These are phyloP conservation scores for Phycomyces blakesleeanus DNA, from an alignment of 192 early-diverging fungal species.

Conservation along the genomic window DNA sequence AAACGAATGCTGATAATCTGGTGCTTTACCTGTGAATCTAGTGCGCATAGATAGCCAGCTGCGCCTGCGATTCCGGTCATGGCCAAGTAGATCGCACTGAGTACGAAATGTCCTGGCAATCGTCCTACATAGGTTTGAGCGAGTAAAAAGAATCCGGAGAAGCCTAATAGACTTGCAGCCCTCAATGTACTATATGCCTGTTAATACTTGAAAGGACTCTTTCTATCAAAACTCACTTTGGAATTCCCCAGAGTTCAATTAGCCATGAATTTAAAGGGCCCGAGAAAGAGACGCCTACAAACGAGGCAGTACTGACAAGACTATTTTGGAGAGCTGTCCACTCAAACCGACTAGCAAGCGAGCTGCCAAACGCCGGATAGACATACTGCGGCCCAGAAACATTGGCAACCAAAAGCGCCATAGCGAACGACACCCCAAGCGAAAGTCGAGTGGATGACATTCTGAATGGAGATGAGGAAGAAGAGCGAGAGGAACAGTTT, in stretches of 20 bases:
- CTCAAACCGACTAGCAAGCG: conserved; percentile 16
- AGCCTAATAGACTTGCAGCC: conserved; percentile 5
- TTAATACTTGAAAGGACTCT: not conserved
- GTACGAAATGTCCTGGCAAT: conserved; percentile 12
- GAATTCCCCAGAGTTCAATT: conserved; percentile 15
- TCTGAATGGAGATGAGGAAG: conserved; percentile 8
- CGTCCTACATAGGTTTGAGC: conserved; percentile 23
- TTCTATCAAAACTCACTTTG: conserved; percentile 1
- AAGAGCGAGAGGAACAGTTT: not conserved
- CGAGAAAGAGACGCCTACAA: conserved; percentile 29
- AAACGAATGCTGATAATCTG: not conserved
- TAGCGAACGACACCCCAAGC: conserved; percentile 15
- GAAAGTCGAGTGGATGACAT: conserved; percentile 3
- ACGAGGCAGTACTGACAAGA: conserved; percentile 27
- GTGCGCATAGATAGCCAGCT: conserved; percentile 22
- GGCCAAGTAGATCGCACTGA: conserved; percentile 17
- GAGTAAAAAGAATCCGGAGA: conserved; percentile 18
- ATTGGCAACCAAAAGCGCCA: conserved; percentile 25
- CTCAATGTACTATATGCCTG: conserved; percentile 9
- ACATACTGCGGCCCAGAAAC: conserved; percentile 32
- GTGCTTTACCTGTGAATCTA: conserved; percentile 27
- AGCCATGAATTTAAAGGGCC: conserved; percentile 26
- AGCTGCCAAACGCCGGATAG: conserved; percentile 24
- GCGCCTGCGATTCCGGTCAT: conserved; percentile 16
- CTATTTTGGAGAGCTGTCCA: conserved; percentile 29